Conservation (phyloP, 352 stramenopile genomes). For the Globisporangium middletonii region DNA sequence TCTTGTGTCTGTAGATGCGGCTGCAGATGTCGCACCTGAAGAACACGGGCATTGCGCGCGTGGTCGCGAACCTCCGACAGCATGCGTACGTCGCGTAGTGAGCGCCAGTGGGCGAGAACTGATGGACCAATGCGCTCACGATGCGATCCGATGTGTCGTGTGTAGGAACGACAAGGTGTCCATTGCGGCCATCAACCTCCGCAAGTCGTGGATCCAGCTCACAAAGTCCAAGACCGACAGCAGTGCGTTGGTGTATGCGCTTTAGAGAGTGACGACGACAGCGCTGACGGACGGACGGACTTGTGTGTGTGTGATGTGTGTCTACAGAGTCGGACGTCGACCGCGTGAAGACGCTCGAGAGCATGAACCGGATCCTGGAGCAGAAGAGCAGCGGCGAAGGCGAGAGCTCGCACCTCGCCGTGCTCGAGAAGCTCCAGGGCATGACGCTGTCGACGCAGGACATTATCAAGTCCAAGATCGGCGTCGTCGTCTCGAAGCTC, state of each 20-base stretch:
- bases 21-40: conserved; percentile 59
- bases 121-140: background rate
- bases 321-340: conserved; percentile 15
- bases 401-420: conserved; percentile 29
- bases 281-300: background rate
- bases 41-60: conserved; percentile 56
- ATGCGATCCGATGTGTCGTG: too few relatives aligned
- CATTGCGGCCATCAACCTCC: conserved; percentile 52
- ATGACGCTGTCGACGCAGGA: conserved; percentile 66
- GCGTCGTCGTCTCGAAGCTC: conserved; percentile 65
- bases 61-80: conserved; percentile 61
- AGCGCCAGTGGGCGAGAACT: background rate
- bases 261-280: background rate
- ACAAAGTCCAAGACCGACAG: conserved; percentile 32
- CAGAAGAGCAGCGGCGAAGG: conserved; percentile 28
- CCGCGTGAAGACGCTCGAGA: conserved; percentile 41
- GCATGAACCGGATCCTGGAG: conserved; percentile 47
- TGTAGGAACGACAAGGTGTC: conserved; percentile 78
- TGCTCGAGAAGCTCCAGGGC: conserved; percentile 51
- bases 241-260: conserved; percentile 6
- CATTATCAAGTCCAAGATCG: conserved; percentile 78
- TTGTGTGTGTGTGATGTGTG: background rate
- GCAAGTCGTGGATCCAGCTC: conserved; percentile 68
- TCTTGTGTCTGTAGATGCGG: conserved; percentile 30
- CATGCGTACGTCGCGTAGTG: conserved; percentile 41